Percentiles rank a stretch among this genome's conserved stretches.
Conservation (phyloP, 139 green algal species). For the Tetraselmis chui region DNA sequence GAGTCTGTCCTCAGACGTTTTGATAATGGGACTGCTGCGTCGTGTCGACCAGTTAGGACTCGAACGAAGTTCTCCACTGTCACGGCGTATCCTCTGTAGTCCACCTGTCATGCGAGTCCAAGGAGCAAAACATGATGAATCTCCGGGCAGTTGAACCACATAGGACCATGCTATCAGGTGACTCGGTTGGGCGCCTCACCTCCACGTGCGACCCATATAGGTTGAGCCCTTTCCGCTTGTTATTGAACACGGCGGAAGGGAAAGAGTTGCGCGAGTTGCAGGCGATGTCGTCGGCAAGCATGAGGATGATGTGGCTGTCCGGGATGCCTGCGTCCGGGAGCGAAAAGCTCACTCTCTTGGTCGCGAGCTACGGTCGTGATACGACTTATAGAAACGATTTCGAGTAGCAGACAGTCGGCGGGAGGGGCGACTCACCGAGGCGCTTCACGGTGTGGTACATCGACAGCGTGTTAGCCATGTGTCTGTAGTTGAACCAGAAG, state of each 20-base stretch:
- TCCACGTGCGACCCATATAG: conserved; percentile 77
- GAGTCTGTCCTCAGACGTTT: conserved; percentile 70
- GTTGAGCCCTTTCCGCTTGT: conserved; percentile 51
- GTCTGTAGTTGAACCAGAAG: conserved; percentile 80
- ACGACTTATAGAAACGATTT: too few relatives aligned
- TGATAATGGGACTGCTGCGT: conserved; percentile 46
- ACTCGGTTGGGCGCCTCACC: too few relatives aligned
- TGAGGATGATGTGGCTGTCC: conserved; percentile 89
- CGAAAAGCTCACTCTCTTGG: too few relatives aligned
- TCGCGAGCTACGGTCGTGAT: too few relatives aligned
- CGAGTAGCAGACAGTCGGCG: too few relatives aligned
- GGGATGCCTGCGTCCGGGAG: conserved; percentile 83
- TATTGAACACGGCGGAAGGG: conserved; percentile 58
- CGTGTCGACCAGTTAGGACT: conserved; percentile 76
- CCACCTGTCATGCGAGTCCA: conserved; percentile 40
- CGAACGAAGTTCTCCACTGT: conserved; percentile 78
- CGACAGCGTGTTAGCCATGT: conserved; percentile 68
- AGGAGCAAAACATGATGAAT: too few relatives aligned
- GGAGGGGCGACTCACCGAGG: neutral
- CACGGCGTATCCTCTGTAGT: conserved; percentile 89
- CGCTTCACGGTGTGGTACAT: conserved; percentile 71
- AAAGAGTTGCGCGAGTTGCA: conserved; percentile 81
- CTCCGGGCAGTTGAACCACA: too few relatives aligned
- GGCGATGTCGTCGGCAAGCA: conserved; percentile 83
- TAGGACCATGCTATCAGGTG: too few relatives aligned